Evolutionary conservation across 108 stramenopile species (phyloP).

Genomic region (Cyclotella choctawhatcheeana): DNA sequence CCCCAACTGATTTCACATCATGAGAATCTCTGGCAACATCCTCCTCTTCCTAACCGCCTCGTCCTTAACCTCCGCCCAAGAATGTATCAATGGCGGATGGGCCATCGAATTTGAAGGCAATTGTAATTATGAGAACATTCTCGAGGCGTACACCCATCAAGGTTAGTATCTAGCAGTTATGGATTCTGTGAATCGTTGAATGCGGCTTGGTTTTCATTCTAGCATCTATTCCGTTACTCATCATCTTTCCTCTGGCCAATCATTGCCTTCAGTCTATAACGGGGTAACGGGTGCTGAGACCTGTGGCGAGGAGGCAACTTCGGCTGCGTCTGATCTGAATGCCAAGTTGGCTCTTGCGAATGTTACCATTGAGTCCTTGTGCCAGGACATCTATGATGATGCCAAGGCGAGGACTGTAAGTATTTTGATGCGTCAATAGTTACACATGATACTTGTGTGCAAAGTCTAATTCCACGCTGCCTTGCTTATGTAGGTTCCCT

Average conservation of each 20-base stretch:
- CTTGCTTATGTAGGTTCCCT: slow-evolving; percentile 1
- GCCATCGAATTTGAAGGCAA: slow-evolving; percentile 17
- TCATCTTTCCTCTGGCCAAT: no score
- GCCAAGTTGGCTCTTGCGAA: slow-evolving; percentile 26
- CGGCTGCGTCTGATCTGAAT: slow-evolving; percentile 11
- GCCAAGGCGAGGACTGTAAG: slow-evolving; percentile 18
- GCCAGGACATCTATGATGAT: slow-evolving; percentile 23
- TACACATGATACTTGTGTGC: not conserved
- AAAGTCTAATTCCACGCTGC: not conserved
- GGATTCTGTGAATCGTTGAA: no score
- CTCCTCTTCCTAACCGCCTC: not conserved
- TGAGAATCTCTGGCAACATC: not conserved
- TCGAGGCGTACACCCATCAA: slow-evolving; percentile 38
- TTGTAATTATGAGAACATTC: slow-evolving; percentile 35
- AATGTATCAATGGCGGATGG: slow-evolving; percentile 16
- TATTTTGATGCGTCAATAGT: not conserved
- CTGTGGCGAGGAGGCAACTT: not conserved
- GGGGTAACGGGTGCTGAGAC: slow-evolving; percentile 11
- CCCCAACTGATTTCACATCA: not conserved
- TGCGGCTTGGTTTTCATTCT: no score
- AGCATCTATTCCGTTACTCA: no score
- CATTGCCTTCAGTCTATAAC: no score
- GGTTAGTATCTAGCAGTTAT: no score
- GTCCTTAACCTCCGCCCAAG: slow-evolving; percentile 12
- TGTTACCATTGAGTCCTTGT: slow-evolving; percentile 6